A percentile compares a stretch with the other conserved stretches of the same genome.
Conservation (phyloP, 768 basidiomycete species). For the Boletellus sp. region DNA sequence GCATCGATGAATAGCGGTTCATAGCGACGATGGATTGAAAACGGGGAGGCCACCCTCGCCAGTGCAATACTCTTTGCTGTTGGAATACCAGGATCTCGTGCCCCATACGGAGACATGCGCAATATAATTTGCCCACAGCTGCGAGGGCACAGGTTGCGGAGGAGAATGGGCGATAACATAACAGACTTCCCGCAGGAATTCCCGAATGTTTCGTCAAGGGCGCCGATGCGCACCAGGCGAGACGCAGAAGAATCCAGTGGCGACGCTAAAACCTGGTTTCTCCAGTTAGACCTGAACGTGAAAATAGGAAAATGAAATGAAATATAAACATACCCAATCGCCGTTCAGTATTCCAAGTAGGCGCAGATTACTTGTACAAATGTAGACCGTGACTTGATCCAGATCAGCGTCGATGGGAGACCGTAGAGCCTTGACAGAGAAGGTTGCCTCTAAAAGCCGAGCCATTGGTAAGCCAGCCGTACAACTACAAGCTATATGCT, state of each 20-base stretch:
- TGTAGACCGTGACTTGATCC: conserved; percentile 57
- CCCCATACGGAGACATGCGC: conserved; percentile 58
- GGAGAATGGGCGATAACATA: conserved; percentile 43
- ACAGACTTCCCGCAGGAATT: conserved; percentile 36
- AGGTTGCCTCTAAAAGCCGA: conserved; percentile 13
- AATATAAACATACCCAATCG: conserved; percentile 62
- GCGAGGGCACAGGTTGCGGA: conserved; percentile 47
- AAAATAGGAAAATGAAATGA: not conserved
- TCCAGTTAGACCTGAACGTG: not conserved
- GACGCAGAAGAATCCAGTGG: conserved; percentile 32
- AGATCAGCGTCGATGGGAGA: conserved; percentile 31
- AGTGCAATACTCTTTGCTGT: conserved; percentile 67
- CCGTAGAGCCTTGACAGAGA: conserved; percentile 32
- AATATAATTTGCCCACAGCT: conserved; percentile 34
- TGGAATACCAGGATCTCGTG: conserved; percentile 57
- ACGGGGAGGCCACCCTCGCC: conserved; percentile 75
- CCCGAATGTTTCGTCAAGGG: conserved; percentile 42
- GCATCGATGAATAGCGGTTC: conserved; percentile 59
- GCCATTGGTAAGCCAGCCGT: not conserved
- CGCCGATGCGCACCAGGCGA: conserved; percentile 58
- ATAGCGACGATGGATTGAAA: conserved; percentile 60
- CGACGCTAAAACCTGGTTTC: conserved; percentile 48
- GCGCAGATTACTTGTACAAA: conserved; percentile 61
- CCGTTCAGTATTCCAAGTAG: conserved; percentile 64
- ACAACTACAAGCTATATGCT: not conserved